A percentile compares a stretch with the other conserved stretches of the same genome.
Conservation (phyloP, 2,329 filamentous ascomycete genomes). For the Exserohilum turcica region DNA sequence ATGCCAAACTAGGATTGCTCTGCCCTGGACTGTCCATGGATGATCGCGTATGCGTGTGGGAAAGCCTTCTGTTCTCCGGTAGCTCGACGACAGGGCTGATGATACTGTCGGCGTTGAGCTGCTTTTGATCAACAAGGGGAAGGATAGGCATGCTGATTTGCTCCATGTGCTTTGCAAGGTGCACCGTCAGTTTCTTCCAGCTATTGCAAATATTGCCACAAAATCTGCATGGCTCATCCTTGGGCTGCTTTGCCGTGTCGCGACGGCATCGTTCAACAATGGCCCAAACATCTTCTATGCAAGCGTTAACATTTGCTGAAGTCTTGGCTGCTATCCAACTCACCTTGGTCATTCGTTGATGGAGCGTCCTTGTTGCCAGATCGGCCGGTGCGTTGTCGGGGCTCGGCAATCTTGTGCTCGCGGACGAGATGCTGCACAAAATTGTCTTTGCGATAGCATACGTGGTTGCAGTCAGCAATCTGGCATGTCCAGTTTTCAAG, state of each 20-base stretch:
- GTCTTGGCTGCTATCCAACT: neutral
- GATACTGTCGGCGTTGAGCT: slow-evolving; percentile 45
- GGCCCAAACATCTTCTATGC: slow-evolving; percentile 69
- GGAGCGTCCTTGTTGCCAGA: slow-evolving; percentile 47
- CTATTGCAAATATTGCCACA: slow-evolving; percentile 79
- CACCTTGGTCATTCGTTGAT: slow-evolving; percentile 35
- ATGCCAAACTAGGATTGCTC: slow-evolving; percentile 36
- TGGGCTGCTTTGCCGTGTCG: slow-evolving; percentile 68
- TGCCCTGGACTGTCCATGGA: slow-evolving; percentile 40
- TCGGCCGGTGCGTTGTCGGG: slow-evolving; percentile 71
- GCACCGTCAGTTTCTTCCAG: slow-evolving; percentile 95
- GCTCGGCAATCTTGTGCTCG: slow-evolving; percentile 85
- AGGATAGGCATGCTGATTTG: slow-evolving; percentile 84
- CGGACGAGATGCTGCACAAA: slow-evolving; percentile 91
- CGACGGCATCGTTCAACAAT: slow-evolving; percentile 78
- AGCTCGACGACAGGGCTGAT: slow-evolving; percentile 47
- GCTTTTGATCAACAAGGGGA: slow-evolving; percentile 47
- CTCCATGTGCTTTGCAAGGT: slow-evolving; percentile 93
- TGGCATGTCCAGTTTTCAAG: slow-evolving; percentile 91
- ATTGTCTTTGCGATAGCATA: slow-evolving; percentile 86
- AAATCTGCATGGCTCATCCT: slow-evolving; percentile 83
- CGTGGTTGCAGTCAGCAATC: slow-evolving; percentile 78
- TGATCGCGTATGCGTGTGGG: slow-evolving; percentile 33
- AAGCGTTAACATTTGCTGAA: slow-evolving; percentile 17
- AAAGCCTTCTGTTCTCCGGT: slow-evolving; percentile 42